Base-by-base conservation (phyloP, 2,329 filamentous ascomycete species). In the Aphanocladium album region DNA sequence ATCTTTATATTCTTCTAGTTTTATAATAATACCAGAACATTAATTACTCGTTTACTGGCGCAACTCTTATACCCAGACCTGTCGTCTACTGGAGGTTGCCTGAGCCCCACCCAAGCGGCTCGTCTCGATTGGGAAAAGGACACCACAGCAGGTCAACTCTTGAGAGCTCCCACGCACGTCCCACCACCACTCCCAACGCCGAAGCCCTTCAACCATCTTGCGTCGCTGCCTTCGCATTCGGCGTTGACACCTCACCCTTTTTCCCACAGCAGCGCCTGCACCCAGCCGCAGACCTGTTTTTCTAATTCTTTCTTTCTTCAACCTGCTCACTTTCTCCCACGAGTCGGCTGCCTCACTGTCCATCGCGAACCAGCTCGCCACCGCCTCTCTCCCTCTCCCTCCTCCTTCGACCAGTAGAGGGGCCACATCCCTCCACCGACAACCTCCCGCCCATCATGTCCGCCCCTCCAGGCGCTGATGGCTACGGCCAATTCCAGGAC, bases 381-480 rank as follows among this genome's bases (percentile, higher is more conserved):
- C 62, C 66, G 66, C 62, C 63, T 68, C 30, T 30, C 30, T 67
- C 62, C 57, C 62, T 51, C 62, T 62, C 57, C 53, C 62, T 62
- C 64, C 65, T 66, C 65, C 67, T 62, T 62, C 67, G 50, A 64
- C 61, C 58, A 64, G 39, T 61, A 57, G 51, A 30, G 60, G 39
- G 53, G 39, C 39, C 19, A 55, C 27, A 12, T 27, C 16, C 27
- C 14, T 12, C 46, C 37, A 27, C 27, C 50, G 25, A 47, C 14
- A 16, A 46, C 39, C 54, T 46, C 25, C 62, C 51, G 21, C 63
- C 66, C 69, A 76, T 70, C 71, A 86, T 86, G 83, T 82, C 83
- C 69, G 81, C 81, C 68, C 82, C 82, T 69, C 81, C 80, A 64
- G 76, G 77, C 67, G 35, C 35, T 39, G 80, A 84, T 63, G 80